Evolutionary conservation across 176 grass and related monocot genomes (phyloP), one percentile per base, ranked within the genome.

Genomic region (Miscanthus lutarioriparius): DNA sequence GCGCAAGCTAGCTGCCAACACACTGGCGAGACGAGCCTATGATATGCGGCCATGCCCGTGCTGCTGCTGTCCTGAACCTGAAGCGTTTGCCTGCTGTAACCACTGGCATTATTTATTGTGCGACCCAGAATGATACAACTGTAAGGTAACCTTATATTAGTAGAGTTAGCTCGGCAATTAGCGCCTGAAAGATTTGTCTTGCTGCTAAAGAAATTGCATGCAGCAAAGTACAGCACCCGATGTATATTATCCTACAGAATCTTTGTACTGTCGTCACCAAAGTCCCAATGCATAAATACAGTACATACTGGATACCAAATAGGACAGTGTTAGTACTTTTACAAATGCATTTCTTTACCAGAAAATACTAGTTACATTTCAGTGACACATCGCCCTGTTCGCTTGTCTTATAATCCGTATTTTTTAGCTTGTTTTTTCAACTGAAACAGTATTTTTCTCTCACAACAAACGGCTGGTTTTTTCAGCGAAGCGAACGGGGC

Each of bases 101-200:
- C 13, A 45, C 40, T 45, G 70, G 37, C 26, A 67, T 74, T 82
- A 59, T 81, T 58, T 75, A 75, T 75, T 32, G 25, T 23, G 49
- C 74, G 9, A 32, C 74, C 61, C 19, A 75, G 72, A 82, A 36
- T 59, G 76, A 61, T 79, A 25, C 68, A 75, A 36, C 10, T 70
- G 77, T 20, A 64, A 35, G 47, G 26, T 56, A 80, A 75, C 30
- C 10, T 63, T 67, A 28, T 26, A 7, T 81, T 70, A 70, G 4
- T 10, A 23, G 3, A 64, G 39, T 0, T 7, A 80, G 38, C n/a
- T 7, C 54, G 26, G 17, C 83, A 38, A 56, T 81, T 78, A 59
- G 72, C 64, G 53, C 49, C 78, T n/a, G 58, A 78, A 72, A 67
- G 35, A 79, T 67, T 66, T 79, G 45, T 74, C 62, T 62, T 82